Evolutionary conservation across 768 basidiomycete genomes (phyloP), one percentile per base, ranked within the genome.

Genomic region (Trametes sanguinea): DNA sequence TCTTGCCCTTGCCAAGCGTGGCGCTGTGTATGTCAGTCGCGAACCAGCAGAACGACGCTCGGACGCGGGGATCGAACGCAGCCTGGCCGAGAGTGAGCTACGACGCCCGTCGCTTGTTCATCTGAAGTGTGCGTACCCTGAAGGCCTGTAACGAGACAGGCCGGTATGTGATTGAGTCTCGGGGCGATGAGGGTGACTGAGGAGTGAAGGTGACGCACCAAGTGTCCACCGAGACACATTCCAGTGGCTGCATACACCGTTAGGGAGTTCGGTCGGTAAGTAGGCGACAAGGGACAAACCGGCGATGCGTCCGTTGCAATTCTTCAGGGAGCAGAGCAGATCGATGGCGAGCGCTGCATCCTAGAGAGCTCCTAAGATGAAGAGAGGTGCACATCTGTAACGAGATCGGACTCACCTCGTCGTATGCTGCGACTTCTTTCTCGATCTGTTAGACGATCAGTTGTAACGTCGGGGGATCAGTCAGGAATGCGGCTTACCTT

Each of bases 21-120:
- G 92, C 92, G 51, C 81, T 81, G 74, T 98, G 96, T 48, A 98
- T 86, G 72, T 96, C 95, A 14, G 96, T 98, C 2, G 91, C 94
- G 70, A 98, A 98, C 78, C 92, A 98, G 76, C 95, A 97, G 44
- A 96, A 91, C 0, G 92, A 82, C 0, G 95, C 80, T 3, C 92
- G 79, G 27, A 97, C 83, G 37, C 95, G 85, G 5, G 82, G 77
- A 72, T 98, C 90, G 71, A 98, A 95, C 0, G 94, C 92, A 51
- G 92, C 92, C 92, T 95, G 60, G 32, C 6, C 53, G 30, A 8
- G 30, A 45, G 6, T 32, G 2, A 35, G 44, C 51, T 51, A 33
- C 44, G 29, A 6, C 22, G 22, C 22, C 22, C 22, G 22, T 22
- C 22, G 22, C 22, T 22, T 22, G 22, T n/a, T n/a, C n/a, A n/a